Base-by-base conservation (phyloP, 352 stramenopile species). In the Blastocystis hominis region DNA sequence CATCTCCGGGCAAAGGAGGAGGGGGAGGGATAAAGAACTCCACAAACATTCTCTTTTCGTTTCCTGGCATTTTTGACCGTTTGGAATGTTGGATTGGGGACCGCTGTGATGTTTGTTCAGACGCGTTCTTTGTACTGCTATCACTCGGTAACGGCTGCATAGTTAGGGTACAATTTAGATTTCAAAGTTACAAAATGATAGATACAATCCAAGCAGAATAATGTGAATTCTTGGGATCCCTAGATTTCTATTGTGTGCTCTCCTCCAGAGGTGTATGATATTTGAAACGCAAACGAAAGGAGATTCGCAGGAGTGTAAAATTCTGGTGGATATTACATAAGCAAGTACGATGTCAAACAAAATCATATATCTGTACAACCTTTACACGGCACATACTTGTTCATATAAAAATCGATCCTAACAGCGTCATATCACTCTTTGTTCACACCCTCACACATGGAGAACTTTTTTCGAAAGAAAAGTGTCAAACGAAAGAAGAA, bases 21-120 rank as follows among this genome's bases (percentile, higher is more conserved):
- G 72, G 72, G 50, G 72, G 72, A 63, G 72, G 72, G 68, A 84
- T 84, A 68, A 68, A 84, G 30, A 84, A 84, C 44, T 84, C 72
- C 3, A 84, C 72, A 64, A 84, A 84, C n/a, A 84, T 63, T 54
- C 72, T 15, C 17, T 84, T 61, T 15, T 20, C n/a, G n/a, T 1
- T 59, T 59, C 50, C 50, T 13, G 50, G 10, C n/a, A 59, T 20
- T 59, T 20, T 59, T n/a, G 50, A 59, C 50, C n/a, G 50, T 20
- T 59, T 59, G n/a, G 50, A 59, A 20, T 59, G 50, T 59, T 59
- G 50, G 50, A 59, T 1, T 20, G 13, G 10, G n/a, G 50, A 59
- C n/a, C n/a, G 10, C n/a, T 59, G 50, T 0, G n/a, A 59, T n/a
- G n/a, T 0, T 13, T 59, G 10, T 20, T 59, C 50, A n/a, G 50